Evolutionary conservation across 257 asterid species (phyloP), one percentile per base, ranked within the genome.

Genomic region (Dorcoceras hygrometricum): DNA sequence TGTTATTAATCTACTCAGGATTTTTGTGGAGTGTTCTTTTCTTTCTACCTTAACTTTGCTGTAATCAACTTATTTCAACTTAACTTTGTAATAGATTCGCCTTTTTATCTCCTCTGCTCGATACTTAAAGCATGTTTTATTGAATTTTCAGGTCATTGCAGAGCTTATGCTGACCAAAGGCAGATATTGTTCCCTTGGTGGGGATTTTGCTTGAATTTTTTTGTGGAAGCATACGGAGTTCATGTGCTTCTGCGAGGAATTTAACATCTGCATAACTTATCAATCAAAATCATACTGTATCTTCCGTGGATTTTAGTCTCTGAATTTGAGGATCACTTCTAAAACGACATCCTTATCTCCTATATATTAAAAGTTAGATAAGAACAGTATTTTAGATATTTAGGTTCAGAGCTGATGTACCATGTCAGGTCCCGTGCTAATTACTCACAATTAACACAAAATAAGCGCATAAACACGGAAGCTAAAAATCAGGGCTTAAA

Each of bases 91-190:
- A 7, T 23, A 19, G 57, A 51, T n/a, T 60, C 32, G 8, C 51
- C 28, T 36, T 43, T 11, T 43, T 39, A 32, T 62, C n/a, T 20
- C 19, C 53, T 16, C 1, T 9, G 26, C 22, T 51, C 2, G 26
- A 39, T 51, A 32, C 10, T 10, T 8, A 24, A 12, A 16, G 32
- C 20, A 64, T 46, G 7, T 26, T 25, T 58, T 10, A 6, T 58
- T 16, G 24, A 3, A 43, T 58, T 48, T 62, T 57, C 74, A 64
- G 71, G 60, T 25, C 68, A 23, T 9, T 22, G 7, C 19, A 20
- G 66, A 64, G 54, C 62, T 20, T 46, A 59, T 29, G 63, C 63
- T n/a, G 50, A 59, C 12, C 24, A 51, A 32, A 16, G 73, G 16
- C 26, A 1, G 65, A 54, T 36, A 34, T 34, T 9, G 29, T 19